These are phyloP conservation scores for Pyrus bretschneideri DNA, from an alignment of 306 rosid species.

Conservation along the genomic window DNA sequence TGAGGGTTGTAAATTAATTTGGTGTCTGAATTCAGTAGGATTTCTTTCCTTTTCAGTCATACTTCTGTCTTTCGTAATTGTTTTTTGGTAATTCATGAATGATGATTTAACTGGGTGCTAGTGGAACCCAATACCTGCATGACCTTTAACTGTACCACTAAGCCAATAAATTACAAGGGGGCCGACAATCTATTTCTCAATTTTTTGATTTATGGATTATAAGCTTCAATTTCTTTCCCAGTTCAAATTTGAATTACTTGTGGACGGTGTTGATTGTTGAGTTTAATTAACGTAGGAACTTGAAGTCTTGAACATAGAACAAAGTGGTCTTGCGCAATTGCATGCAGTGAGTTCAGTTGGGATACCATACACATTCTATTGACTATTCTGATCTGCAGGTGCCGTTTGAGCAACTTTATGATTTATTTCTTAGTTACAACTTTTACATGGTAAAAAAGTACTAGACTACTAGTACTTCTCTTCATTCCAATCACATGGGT, in stretches of 20 bases:
- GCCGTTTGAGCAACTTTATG: background rate
- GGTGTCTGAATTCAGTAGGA: background rate
- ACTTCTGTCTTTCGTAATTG: background rate
- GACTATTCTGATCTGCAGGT: background rate
- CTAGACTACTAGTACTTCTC: background rate
- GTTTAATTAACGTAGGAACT: constrained; percentile 1
- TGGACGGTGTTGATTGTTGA: background rate
- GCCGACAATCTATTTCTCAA: background rate
- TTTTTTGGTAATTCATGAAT: background rate
- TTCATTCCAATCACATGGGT: constrained; percentile 21
- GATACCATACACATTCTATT: background rate
- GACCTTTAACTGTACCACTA: background rate
- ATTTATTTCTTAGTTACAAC: background rate
- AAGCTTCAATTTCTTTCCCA: background rate
- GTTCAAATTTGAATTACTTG: background rate
- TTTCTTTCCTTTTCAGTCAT: background rate
- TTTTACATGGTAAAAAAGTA: background rate
- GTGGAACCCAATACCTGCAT: background rate
- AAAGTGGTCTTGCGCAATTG: constrained; percentile 8
- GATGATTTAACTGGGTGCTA: background rate
- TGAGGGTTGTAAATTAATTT: constrained; percentile 25
- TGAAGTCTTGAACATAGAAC: constrained; percentile 16
- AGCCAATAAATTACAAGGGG: background rate
- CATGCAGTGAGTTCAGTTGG: constrained; percentile 15
- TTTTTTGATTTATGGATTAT: background rate